Percentiles rank a stretch among this genome's conserved stretches.
These are phyloP conservation scores for Sphagnum contortum DNA, from an alignment of 225 moss, liverwort and hornwort species.

Conservation along the genomic window DNA sequence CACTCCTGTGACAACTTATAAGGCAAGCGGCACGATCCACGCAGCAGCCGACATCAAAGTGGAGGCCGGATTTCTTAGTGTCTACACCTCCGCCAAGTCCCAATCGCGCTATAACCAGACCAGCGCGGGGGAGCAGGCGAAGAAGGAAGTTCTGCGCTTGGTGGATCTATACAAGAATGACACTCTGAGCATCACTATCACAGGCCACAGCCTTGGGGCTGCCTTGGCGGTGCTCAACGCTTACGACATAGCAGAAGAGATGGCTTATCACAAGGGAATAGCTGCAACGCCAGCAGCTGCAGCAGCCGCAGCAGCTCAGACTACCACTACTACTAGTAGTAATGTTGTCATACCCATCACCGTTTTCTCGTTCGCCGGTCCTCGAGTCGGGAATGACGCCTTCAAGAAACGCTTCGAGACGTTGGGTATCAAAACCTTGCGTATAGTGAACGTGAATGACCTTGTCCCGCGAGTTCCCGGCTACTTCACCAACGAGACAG, in stretches of 20 bases:
- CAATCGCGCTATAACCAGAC: constrained; percentile 16
- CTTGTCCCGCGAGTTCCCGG: constrained; percentile 45
- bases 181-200: constrained; percentile 28
- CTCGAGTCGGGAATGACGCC: constrained; percentile 55
- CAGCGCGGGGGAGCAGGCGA: constrained; percentile 24
- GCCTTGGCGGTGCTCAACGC: constrained; percentile 20
- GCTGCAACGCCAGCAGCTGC: background rate
- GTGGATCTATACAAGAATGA: constrained; percentile 28
- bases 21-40: constrained; percentile 15
- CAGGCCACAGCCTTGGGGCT: constrained; percentile 40
- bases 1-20: constrained; percentile 8
- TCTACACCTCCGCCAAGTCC: constrained; percentile 18
- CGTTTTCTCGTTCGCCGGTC: constrained; percentile 66
- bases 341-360: constrained; percentile 27
- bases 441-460: constrained; percentile 59
- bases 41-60: background rate
- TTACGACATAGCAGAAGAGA: constrained; percentile 25
- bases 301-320: too few species aligned
- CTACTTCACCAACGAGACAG: constrained; percentile 16
- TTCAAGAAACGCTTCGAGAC: constrained; percentile 36
- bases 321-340: background rate
- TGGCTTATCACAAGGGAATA: constrained; percentile 10
- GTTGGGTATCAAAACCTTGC: constrained; percentile 61
- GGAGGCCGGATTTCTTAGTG: constrained; percentile 28
- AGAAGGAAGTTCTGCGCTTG: constrained; percentile 14